Conservation (phyloP, 257 asterid species). For the Echium plantagineum region DNA sequence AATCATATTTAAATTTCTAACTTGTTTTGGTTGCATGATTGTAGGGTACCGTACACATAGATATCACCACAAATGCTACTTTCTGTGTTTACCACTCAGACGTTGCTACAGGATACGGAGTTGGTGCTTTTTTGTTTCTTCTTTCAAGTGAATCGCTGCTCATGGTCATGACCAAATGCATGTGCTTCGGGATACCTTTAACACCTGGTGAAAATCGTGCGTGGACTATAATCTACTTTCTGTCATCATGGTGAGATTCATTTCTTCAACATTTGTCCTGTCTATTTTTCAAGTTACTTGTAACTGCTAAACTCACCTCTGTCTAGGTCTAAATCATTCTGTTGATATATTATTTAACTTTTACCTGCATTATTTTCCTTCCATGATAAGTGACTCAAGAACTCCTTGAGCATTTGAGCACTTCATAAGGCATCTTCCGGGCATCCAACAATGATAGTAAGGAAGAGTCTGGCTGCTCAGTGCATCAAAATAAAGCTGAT, state of each 20-base stretch:
- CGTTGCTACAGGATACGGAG: slow-evolving; percentile 91
- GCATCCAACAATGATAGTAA: too few relatives aligned
- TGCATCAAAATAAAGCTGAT: too few relatives aligned
- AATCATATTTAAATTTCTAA: not conserved
- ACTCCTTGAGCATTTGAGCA: too few relatives aligned
- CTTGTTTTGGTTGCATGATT: slow-evolving; percentile 3
- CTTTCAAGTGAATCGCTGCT: slow-evolving; percentile 81
- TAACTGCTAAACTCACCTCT: too few relatives aligned
- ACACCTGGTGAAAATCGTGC: slow-evolving; percentile 87
- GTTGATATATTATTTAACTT: too few relatives aligned
- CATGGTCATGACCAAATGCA: slow-evolving; percentile 88
- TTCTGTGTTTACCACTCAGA: slow-evolving; percentile 82
- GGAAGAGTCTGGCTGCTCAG: too few relatives aligned
- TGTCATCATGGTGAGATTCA: slow-evolving; percentile 52
- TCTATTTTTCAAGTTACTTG: too few relatives aligned
- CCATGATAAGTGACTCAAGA: too few relatives aligned
- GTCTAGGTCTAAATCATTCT: too few relatives aligned
- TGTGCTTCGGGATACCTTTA: slow-evolving; percentile 84
- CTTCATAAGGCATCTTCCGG: too few relatives aligned
- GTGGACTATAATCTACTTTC: slow-evolving; percentile 79
- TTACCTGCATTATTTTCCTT: too few relatives aligned
- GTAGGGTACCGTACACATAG: slow-evolving; percentile 54
- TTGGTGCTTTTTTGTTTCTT: slow-evolving; percentile 83
- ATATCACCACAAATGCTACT: slow-evolving; percentile 50
- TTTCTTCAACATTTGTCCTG: not conserved